Evolutionary conservation across 1,284 basidiomycete species (phyloP).

Genomic region (Veloboletus limbatus): DNA sequence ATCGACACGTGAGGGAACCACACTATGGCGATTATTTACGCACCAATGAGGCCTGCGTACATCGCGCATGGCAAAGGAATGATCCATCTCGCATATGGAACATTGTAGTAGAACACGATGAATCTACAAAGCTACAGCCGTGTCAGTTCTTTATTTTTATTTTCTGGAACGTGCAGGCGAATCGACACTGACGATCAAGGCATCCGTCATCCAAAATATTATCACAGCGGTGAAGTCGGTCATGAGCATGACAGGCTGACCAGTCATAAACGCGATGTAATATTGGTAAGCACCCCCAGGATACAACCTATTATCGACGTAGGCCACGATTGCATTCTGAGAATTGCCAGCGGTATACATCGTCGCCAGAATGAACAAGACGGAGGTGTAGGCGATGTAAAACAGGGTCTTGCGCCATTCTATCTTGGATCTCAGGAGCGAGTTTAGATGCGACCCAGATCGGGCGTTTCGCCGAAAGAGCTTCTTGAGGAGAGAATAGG

Average conservation of each 20-base stretch:
- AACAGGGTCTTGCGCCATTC: conserved; percentile 23
- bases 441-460: conserved; percentile 8
- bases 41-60: conserved; percentile 27
- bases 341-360: conserved; percentile 31
- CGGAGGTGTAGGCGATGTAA: conserved; percentile 27
- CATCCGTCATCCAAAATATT: conserved; percentile 35
- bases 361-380: conserved; percentile 32
- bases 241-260: conserved; percentile 28
- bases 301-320: conserved; percentile 35
- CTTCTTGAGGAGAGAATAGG: conserved; percentile 22
- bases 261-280: conserved; percentile 21
- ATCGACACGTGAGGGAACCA: not conserved
- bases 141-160: too few relatives aligned
- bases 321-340: conserved; percentile 27
- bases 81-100: conserved; percentile 26
- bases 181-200: conserved; percentile 22
- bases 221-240: conserved; percentile 21
- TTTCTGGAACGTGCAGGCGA: not conserved
- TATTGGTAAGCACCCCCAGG: conserved; percentile 33
- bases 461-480: conserved; percentile 10
- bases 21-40: not conserved
- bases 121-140: conserved; percentile 26
- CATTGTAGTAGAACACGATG: conserved; percentile 22
- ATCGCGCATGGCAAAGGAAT: conserved; percentile 29
- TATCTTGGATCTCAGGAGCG: not conserved